Conservation (phyloP, 2,329 filamentous ascomycete genomes). For the Colletotrichum ledebouriae region DNA sequence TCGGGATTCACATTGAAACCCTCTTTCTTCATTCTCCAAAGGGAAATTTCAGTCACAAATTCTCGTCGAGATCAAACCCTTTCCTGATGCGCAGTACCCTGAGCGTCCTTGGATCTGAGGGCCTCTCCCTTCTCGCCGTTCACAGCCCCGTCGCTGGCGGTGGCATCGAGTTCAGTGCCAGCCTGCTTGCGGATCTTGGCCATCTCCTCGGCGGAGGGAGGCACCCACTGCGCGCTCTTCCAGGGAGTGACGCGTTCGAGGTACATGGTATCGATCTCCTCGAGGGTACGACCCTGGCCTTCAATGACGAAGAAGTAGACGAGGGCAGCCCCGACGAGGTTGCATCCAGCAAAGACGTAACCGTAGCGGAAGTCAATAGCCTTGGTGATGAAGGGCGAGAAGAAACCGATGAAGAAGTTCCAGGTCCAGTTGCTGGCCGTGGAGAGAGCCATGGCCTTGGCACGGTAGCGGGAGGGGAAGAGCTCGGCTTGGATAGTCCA, state of each 20-base stretch:
- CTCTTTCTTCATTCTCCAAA: too few species aligned
- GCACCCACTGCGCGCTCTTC: slow-evolving; percentile 69
- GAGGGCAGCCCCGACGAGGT: slow-evolving; percentile 72
- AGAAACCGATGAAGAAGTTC: slow-evolving; percentile 83
- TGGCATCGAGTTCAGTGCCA: slow-evolving; percentile 54
- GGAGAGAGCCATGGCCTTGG: slow-evolving; percentile 71
- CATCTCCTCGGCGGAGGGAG: slow-evolving; percentile 60
- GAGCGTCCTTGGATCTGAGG: slow-evolving; percentile 6
- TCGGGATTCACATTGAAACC: background rate
- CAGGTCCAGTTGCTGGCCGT: slow-evolving; percentile 76
- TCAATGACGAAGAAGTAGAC: slow-evolving; percentile 86
- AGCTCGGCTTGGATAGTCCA: slow-evolving; percentile 76
- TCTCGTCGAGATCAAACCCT: background rate
- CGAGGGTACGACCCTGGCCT: slow-evolving; percentile 78
- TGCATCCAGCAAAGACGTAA: slow-evolving; percentile 81
- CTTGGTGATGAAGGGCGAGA: slow-evolving; percentile 82
- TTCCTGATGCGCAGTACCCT: slow-evolving; percentile 28
- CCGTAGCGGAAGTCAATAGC: slow-evolving; percentile 81
- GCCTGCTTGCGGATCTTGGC: slow-evolving; percentile 57
- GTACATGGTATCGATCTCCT: slow-evolving; percentile 87
- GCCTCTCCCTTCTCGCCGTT: slow-evolving; percentile 30
- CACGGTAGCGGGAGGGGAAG: slow-evolving; percentile 73
- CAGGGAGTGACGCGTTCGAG: slow-evolving; percentile 73
- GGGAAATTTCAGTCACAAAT: background rate
- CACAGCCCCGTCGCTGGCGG: slow-evolving; percentile 19